Base-by-base conservation (phyloP, 2,329 filamentous ascomycete species). In the Rosellinia necatrix region DNA sequence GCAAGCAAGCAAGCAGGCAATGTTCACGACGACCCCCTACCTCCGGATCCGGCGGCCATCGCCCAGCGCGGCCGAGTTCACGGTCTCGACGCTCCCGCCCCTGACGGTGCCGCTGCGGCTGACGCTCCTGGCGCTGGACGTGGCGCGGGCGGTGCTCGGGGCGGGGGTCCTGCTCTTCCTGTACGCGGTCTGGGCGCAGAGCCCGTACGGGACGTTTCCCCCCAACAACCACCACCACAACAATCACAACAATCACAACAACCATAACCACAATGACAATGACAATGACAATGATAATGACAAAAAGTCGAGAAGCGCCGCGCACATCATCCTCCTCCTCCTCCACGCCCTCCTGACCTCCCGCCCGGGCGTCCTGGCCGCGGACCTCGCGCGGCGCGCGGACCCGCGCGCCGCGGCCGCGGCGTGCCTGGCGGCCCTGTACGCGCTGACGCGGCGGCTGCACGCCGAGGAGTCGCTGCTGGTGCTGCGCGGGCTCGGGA, bases 51-150 rank as follows among this genome's bases (percentile, higher is more conserved):
- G 85, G 62, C 83, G 85, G 19, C 89, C 90, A 46, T 92, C 94
- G 21, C 88, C 91, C 42, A 96, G 92, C 2, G 96, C 94, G n/a
- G 87, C 90, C 70, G 89, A 90, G 64, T 97, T 93, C 80, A 96
- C 89, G 25, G 90, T 97, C 53, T 94, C 92, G 30, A 97, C 92
- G 55, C 84, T 86, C 40, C 85, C 89, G 1, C 74, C 76, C 0
- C 70, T 75, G 3, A 81, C 81, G 0, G 58, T 81, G 13, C 66
- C 79, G 2, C 73, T 81, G 6, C 80, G 77, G 35, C 61, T 81
- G 29, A 69, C 81, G 17, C 72, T 80, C 47, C 58, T 71, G 40
- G 61, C 79, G 40, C 72, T 81, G 32, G 67, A 78, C 56, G 64
- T 78, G 53, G 47, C 76, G 27, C 77, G 81, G 29, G 56, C 81